Evolutionary conservation across 495 filamentous ascomycete species (phyloP), one percentile per base, ranked within the genome.

Genomic region (Podospora pseudocomata): DNA sequence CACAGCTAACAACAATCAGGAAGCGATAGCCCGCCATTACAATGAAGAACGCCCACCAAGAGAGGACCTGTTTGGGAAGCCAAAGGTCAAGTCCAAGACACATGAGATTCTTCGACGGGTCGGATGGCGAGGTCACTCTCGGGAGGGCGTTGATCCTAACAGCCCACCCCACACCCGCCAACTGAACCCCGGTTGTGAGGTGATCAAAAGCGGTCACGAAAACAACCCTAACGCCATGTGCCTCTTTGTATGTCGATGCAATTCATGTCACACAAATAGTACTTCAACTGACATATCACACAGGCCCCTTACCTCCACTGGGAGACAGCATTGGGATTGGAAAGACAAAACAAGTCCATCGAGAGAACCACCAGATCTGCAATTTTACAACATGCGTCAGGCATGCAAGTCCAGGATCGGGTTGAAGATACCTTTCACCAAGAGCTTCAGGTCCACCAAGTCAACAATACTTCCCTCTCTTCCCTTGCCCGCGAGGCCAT

Each of bases 221-320:
- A 63, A 63, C 34, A 39, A 49, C 11, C 57, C 66, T 7, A 68
- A 64, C 19, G 66, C 60, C 60, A 68, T 68, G 66, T 68, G 60
- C 7, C 23, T 68, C 6, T 63, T 68, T 64, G 66, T 67, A 26
- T 30, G 65, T 49, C 6, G 4, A 16, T 7, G 32, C 44, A 4
- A 26, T 15, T 11, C 27, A 20, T 4, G 3, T 27, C 13, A n/a
- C 0, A 5, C 16, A 18, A 44, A 39, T 15, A 13, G 4, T 2
- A 6, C 1, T 1, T 13, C 4, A 23, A 13, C 59, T 61, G 30
- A 61, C 58, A 23, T 34, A 4, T 6, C 28, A 4, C 16, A 19
- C 15, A 68, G 67, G 54, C 68, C 49, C 68, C 68, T 1, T 69
- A 66, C 55, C 64, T 69, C n/a, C 68, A 69, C 28, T 69, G 68